Evolutionary conservation across 163 green algal genomes (phyloP).

Genomic region (Volvox carteri): DNA sequence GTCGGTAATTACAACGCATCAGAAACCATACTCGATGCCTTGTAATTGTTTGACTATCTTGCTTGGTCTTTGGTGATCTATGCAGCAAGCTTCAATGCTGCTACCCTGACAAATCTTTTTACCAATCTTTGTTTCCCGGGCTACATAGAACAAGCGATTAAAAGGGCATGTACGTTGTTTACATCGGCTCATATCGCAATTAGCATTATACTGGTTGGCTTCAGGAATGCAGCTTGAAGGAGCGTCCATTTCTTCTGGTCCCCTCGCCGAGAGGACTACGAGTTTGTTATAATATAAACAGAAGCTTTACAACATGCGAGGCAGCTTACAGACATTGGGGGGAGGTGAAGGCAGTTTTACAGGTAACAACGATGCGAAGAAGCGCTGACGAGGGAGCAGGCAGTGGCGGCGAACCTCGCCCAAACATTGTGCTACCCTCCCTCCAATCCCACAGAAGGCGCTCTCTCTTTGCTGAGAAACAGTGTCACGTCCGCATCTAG

Average conservation of each 20-base stretch:
- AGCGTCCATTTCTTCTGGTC: neutral
- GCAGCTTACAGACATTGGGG: neutral
- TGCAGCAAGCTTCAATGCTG: neutral
- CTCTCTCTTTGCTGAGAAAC: neutral
- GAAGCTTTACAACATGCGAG: neutral
- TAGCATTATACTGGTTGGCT: neutral
- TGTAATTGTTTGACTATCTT: neutral
- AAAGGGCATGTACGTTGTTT: neutral
- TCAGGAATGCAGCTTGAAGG: neutral
- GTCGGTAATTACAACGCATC: neutral
- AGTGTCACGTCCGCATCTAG: neutral
- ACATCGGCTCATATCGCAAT: neutral
- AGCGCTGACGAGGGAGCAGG: neutral
- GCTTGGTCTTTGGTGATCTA: neutral
- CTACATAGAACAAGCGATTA: neutral
- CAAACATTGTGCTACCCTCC: no score
- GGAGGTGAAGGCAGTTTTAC: constrained; percentile 29
- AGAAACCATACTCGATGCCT: neutral
- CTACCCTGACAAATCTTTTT: neutral
- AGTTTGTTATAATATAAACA: neutral
- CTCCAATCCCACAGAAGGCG: neutral
- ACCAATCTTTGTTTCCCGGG: neutral
- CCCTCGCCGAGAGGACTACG: neutral
- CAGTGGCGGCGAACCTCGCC: neutral
- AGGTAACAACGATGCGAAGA: constrained; percentile 15